A percentile compares a stretch with the other conserved stretches of the same genome.
Evolutionary conservation across 140 eudicot genomes (phyloP).

Genomic region (Flaveria floridana): DNA sequence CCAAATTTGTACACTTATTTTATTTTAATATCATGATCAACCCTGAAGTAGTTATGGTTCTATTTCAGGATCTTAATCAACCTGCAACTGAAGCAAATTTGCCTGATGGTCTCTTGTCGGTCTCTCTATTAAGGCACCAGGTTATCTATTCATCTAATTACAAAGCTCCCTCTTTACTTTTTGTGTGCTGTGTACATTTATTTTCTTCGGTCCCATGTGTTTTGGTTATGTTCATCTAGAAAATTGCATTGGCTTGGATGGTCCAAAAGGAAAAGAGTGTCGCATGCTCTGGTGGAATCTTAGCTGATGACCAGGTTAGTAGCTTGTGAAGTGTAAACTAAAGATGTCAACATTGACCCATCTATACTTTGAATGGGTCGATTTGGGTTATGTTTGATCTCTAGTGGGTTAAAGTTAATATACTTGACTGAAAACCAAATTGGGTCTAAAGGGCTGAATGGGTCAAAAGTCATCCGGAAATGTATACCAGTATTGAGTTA

Average conservation of each 20-base stretch:
- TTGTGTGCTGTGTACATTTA: neutral
- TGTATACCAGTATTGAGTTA: neutral
- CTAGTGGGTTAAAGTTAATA: neutral
- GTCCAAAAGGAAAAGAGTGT: slow-evolving; percentile 60
- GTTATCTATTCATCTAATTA: slow-evolving; percentile 36
- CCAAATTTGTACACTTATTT: neutral
- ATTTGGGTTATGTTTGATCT: neutral
- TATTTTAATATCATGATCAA: neutral
- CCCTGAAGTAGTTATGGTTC: neutral
- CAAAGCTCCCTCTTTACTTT: neutral
- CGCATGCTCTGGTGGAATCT: slow-evolving; percentile 77
- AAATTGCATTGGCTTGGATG: slow-evolving; percentile 93
- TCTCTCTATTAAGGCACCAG: slow-evolving; percentile 89
- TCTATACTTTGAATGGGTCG: neutral
- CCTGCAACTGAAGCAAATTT: slow-evolving; percentile 57
- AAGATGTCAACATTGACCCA: neutral
- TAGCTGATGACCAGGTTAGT: slow-evolving; percentile 87
- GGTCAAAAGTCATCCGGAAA: neutral
- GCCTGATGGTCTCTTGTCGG: slow-evolving; percentile 69
- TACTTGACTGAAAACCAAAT: neutral
- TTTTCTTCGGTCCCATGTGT: neutral
- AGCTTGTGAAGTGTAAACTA: slow-evolving; percentile 10
- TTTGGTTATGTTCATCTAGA: slow-evolving; percentile 43
- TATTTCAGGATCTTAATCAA: slow-evolving; percentile 74
- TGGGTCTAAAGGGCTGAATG: neutral